Percentiles rank a stretch among this genome's conserved stretches.
phyloP scores from a whole-genome alignment of 306 rosid genomes.

The Lablab purpureus region DNA sequence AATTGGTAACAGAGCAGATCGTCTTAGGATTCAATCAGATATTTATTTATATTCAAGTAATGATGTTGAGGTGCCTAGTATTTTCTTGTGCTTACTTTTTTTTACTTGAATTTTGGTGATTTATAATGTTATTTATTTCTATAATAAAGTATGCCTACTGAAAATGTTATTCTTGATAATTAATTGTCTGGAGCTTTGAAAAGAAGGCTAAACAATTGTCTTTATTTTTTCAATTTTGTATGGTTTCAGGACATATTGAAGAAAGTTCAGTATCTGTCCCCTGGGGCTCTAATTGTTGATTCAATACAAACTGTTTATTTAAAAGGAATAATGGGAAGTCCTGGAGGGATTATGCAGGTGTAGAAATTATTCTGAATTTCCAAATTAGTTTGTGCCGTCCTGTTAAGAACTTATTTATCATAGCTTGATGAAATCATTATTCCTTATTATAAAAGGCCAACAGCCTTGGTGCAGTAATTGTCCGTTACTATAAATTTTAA shows the following conservation, averaged over 20 bases:
- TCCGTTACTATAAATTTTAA: slow-evolving; percentile 30
- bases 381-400: slow-evolving; percentile 10
- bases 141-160: background rate
- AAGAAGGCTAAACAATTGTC: slow-evolving; percentile 28
- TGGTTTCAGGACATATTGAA: slow-evolving; percentile 80
- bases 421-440: slow-evolving; percentile 15
- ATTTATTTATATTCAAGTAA: slow-evolving; percentile 88
- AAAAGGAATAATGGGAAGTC: slow-evolving; percentile 82
- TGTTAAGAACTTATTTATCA: slow-evolving; percentile 11
- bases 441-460: background rate
- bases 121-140: slow-evolving; percentile 27
- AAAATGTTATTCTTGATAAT: background rate
- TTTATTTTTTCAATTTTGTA: slow-evolving; percentile 18
- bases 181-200: slow-evolving; percentile 22
- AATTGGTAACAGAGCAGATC: slow-evolving; percentile 93
- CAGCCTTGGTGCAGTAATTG: background rate
- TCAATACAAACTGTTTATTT: slow-evolving; percentile 95
- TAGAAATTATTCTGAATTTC: slow-evolving; percentile 13
- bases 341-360: slow-evolving; percentile 90
- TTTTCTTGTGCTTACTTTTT: slow-evolving; percentile 12
- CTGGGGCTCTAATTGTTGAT: slow-evolving; percentile 82
- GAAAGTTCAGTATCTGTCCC: slow-evolving; percentile 73
- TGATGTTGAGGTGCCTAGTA: slow-evolving; percentile 74
- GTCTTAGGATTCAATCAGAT: slow-evolving; percentile 71
- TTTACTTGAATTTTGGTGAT: slow-evolving; percentile 27